Conservation (phyloP, 2,329 filamentous ascomycete species). For the Colletotrichum brevisporum region DNA sequence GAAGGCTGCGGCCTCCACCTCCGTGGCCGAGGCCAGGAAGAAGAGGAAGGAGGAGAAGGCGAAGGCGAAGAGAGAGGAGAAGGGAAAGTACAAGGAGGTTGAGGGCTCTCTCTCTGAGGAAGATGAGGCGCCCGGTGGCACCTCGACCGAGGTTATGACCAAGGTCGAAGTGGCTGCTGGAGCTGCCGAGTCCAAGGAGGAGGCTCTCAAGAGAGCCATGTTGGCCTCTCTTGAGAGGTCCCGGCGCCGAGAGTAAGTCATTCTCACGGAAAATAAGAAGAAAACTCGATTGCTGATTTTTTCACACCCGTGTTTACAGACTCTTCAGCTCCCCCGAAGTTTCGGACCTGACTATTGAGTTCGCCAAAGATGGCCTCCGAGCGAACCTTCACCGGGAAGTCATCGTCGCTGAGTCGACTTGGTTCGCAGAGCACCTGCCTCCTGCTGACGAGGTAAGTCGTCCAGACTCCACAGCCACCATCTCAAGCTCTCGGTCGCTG, state of each 20-base stretch:
- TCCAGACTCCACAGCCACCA: background rate
- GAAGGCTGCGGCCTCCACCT: background rate
- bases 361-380: constrained; percentile 7
- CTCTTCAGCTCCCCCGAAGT: constrained; percentile 10
- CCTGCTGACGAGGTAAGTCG: constrained; percentile 46
- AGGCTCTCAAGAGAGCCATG: constrained; percentile 19
- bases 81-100: background rate
- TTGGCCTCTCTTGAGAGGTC: constrained; percentile 21
- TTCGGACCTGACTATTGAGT: constrained; percentile 19
- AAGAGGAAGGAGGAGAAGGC: constrained; percentile 6
- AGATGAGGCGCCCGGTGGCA: constrained; percentile 1
- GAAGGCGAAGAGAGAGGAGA: background rate
- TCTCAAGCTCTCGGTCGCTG: background rate
- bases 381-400: constrained; percentile 50
- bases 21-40: background rate
- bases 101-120: background rate
- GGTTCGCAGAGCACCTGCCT: constrained; percentile 52
- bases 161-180: background rate
- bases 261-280: background rate
- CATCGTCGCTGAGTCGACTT: constrained; percentile 50
- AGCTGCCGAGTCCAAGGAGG: background rate
- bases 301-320: background rate
- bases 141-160: background rate
- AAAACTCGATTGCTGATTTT: background rate
- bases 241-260: constrained; percentile 15